These are phyloP conservation scores for Apiotrichum siamense DNA, from an alignment of 1,284 basidiomycete genomes.

Conservation along the genomic window DNA sequence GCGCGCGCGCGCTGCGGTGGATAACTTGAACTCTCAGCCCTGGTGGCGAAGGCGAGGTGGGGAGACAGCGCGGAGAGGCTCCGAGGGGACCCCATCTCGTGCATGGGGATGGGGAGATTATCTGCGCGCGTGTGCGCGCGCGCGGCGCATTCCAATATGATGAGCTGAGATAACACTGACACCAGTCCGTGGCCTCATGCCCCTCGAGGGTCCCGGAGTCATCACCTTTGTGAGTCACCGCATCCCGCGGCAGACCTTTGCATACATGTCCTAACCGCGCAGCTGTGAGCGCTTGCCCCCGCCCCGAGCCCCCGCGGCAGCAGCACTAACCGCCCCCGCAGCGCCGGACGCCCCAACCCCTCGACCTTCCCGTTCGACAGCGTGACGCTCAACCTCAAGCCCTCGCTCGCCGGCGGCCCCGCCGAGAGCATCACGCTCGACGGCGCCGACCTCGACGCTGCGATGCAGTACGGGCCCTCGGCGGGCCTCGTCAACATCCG, in stretches of 20 bases:
- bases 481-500: conserved; percentile 61
- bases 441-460: conserved; percentile 57
- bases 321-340: conserved; percentile 5
- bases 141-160: too few species aligned
- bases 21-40: too few species aligned
- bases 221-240: conserved; percentile 63
- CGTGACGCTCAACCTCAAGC: conserved; percentile 55
- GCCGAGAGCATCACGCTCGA: conserved; percentile 51
- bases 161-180: conserved; percentile 4
- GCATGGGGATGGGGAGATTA: too few species aligned
- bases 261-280: neutral
- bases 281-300: conserved; percentile 7
- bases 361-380: conserved; percentile 81
- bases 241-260: neutral
- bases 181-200: conserved; percentile 59
- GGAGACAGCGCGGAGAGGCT: too few species aligned
- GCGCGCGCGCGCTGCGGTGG: too few species aligned
- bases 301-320: too few species aligned
- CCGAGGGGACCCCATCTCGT: too few species aligned
- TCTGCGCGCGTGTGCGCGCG: too few species aligned
- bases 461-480: conserved; percentile 72
- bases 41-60: too few species aligned
- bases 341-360: conserved; percentile 68
- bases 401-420: conserved; percentile 50
- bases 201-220: conserved; percentile 72